phyloP scores from a whole-genome alignment of 2,329 filamentous ascomycete genomes.

The Phyllosticta citriasiana region DNA sequence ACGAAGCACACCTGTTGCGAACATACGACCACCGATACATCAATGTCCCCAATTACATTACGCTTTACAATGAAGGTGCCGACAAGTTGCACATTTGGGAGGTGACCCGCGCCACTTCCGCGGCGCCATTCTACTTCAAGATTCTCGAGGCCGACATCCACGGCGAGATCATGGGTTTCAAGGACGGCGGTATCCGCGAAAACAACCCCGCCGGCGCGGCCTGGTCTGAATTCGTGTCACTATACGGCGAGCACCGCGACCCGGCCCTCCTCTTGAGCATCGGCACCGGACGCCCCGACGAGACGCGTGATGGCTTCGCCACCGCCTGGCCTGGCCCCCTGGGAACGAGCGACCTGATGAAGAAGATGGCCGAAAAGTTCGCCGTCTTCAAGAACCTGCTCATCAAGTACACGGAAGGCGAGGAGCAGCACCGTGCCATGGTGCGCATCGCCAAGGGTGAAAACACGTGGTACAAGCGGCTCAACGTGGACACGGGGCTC shows the following conservation, averaged over 20 bases:
- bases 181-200: slow-evolving; percentile 41
- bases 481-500: slow-evolving; percentile 38
- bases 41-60: slow-evolving; percentile 34
- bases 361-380: slow-evolving; percentile 38
- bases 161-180: slow-evolving; percentile 33
- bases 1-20: slow-evolving; percentile 39
- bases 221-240: slow-evolving; percentile 36
- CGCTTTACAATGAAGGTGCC: slow-evolving; percentile 38
- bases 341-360: slow-evolving; percentile 30
- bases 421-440: slow-evolving; percentile 39
- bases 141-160: slow-evolving; percentile 36
- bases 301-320: slow-evolving; percentile 37
- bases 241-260: slow-evolving; percentile 33
- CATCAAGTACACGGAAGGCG: slow-evolving; percentile 44
- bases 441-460: slow-evolving; percentile 36
- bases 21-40: slow-evolving; percentile 39
- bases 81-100: slow-evolving; percentile 41
- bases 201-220: slow-evolving; percentile 41
- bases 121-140: slow-evolving; percentile 44
- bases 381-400: slow-evolving; percentile 40
- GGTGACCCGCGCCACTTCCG: slow-evolving; percentile 43
- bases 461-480: slow-evolving; percentile 41
- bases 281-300: slow-evolving; percentile 37
- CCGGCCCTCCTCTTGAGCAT: slow-evolving; percentile 38
- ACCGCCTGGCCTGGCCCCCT: slow-evolving; percentile 36